Evolutionary conservation across 2,329 filamentous ascomycete genomes (phyloP).

Genomic region (Fusarium temperatum): DNA sequence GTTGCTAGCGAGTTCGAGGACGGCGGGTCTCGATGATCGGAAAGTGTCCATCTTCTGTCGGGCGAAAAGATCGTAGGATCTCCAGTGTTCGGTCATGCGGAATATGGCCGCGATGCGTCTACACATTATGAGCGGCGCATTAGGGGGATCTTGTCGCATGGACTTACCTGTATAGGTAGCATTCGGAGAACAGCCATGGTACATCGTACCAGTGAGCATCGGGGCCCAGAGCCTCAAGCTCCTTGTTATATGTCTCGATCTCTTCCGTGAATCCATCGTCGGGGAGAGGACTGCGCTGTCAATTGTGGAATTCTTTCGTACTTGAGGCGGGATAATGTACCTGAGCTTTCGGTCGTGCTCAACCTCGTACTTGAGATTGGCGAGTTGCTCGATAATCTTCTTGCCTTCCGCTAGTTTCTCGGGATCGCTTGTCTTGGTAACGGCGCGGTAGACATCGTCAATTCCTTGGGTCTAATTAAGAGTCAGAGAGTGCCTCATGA

Average conservation of each 20-base stretch:
- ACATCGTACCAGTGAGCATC: slow-evolving; percentile 83
- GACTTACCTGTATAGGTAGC: slow-evolving; percentile 84
- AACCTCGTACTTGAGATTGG: slow-evolving; percentile 90
- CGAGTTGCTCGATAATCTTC: slow-evolving; percentile 80
- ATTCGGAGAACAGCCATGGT: slow-evolving; percentile 92
- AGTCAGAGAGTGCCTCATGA: slow-evolving; percentile 1
- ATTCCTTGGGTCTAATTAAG: slow-evolving; percentile 80
- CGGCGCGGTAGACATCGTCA: slow-evolving; percentile 88
- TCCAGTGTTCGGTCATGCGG: slow-evolving; percentile 81
- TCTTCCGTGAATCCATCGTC: slow-evolving; percentile 86
- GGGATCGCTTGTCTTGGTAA: slow-evolving; percentile 66
- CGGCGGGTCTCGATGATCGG: slow-evolving; percentile 87
- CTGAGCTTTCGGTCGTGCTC: slow-evolving; percentile 85
- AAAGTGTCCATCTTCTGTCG: slow-evolving; percentile 93
- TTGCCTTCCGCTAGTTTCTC: slow-evolving; percentile 83
- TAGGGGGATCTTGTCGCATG: background rate
- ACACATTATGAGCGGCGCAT: background rate
- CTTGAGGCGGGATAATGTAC: slow-evolving; percentile 57
- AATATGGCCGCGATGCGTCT: slow-evolving; percentile 84
- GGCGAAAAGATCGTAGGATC: slow-evolving; percentile 86
- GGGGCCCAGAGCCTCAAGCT: slow-evolving; percentile 75
- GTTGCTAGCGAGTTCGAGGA: slow-evolving; percentile 80
- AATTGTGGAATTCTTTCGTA: background rate
- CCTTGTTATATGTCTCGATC: slow-evolving; percentile 83
- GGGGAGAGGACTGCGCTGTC: slow-evolving; percentile 66